Base-by-base conservation (phyloP, 352 stramenopile genomes). In the Pythium grandisporangium region DNA sequence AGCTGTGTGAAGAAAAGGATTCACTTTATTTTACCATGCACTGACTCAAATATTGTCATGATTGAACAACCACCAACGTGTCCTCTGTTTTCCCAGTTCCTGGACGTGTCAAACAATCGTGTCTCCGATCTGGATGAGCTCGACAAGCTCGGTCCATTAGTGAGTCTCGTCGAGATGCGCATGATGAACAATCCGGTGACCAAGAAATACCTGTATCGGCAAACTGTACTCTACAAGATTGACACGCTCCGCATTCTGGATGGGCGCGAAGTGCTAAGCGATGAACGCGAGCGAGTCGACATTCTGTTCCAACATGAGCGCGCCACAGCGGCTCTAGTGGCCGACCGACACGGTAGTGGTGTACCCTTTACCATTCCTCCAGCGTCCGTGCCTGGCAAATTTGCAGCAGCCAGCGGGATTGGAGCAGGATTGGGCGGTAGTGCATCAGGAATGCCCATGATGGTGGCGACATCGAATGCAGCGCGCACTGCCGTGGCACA, bases 141-240 rank as follows among this genome's bases (percentile, higher is more conserved):
- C 16, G 83, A 94, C 6, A 82, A 72, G 20, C 55, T 94, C 12
- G 50, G 46, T 1, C 27, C 53, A 4, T 23, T 88, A 13, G 63
- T 75, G 2, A 77, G 71, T n/a, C 45, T 95, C 19, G 26, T 72
- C 6, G 73, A 92, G 23, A 48, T 95, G 12, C 59, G 59, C 5
- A 29, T 92, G 12, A 37, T 42, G 17, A 85, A 80, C 53, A 94
- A 94, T 29, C 74, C 81, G 3, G 21, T 94, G 24, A 61, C 66
- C 2, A 87, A 92, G 44, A 90, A 90, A 45, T 76, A 93, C 30
- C 46, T 92, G 42, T 94, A 90, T 47, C 78, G 81, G 2, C 64
- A 81, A 7, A 77, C 67, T 11, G 41, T 86, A 4, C 20, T 94
- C 24, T 76, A 65, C 48, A 70, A 71, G 26, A 63, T 93, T 25